A percentile compares a stretch with the other conserved stretches of the same genome.
These are phyloP conservation scores for Hypoxylon cercidicola DNA, from an alignment of 495 filamentous ascomycete species.

Conservation along the genomic window DNA sequence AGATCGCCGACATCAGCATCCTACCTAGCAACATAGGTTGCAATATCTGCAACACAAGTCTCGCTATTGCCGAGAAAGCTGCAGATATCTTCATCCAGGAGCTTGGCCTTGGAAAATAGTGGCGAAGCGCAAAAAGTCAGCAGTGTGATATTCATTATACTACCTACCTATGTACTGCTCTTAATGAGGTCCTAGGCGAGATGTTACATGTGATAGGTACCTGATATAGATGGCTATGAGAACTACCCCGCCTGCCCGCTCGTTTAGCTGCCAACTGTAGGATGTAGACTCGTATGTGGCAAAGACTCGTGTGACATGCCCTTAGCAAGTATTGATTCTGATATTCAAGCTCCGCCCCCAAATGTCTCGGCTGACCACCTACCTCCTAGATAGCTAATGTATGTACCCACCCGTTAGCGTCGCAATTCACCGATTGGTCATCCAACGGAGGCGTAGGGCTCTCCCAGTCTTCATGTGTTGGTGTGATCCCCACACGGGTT, in stretches of 20 bases:
- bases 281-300: not conserved
- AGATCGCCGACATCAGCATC: conserved; percentile 58
- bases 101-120: conserved; percentile 43
- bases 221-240: not conserved
- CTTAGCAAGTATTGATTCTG: not conserved
- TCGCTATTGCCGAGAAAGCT: conserved; percentile 64
- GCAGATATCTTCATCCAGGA: conserved; percentile 60
- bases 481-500: conserved; percentile 1
- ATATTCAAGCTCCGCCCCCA: not conserved
- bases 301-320: too few relatives aligned
- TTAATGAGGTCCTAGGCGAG: not conserved
- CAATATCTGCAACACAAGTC: conserved; percentile 60
- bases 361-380: not conserved
- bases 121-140: not conserved
- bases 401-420: not conserved
- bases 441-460: not conserved
- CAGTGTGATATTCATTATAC: not conserved
- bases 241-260: not conserved
- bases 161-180: not conserved
- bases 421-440: too few relatives aligned
- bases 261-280: conserved; percentile 3
- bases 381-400: not conserved
- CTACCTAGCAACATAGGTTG: conserved; percentile 61
- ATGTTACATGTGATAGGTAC: not conserved
- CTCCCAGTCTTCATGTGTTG: not conserved